Conservation (phyloP, 148 eudicot genomes). For the Fallopia convolvulus region DNA sequence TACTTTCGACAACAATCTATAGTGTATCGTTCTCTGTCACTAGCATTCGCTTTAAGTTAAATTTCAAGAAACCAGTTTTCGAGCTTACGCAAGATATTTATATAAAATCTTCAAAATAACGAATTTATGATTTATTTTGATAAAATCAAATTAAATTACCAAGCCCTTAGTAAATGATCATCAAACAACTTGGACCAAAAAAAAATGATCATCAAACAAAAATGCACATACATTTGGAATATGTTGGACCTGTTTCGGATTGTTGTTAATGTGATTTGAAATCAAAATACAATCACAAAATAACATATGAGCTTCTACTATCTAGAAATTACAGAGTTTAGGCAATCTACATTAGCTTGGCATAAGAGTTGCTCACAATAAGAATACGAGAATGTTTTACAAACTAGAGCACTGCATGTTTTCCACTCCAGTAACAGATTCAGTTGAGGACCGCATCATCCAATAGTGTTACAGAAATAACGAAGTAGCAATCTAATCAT, state of each 20-base stretch:
- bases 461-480: background rate
- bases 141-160: too few relatives aligned
- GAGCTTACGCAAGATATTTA: too few relatives aligned
- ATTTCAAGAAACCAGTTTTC: too few relatives aligned
- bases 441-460: background rate
- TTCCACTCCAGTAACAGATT: background rate
- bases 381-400: background rate
- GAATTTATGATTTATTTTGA: too few relatives aligned
- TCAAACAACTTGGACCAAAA: too few relatives aligned
- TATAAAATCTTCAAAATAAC: too few relatives aligned
- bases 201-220: too few relatives aligned
- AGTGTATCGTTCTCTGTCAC: too few relatives aligned
- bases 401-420: background rate
- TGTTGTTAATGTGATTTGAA: background rate
- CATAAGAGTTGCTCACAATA: background rate
- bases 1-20: too few relatives aligned
- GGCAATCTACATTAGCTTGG: background rate
- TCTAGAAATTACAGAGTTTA: background rate
- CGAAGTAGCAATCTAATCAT: background rate
- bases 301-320: background rate
- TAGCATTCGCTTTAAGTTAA: too few relatives aligned
- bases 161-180: too few relatives aligned
- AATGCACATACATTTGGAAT: background rate
- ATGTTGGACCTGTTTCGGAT: background rate
- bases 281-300: background rate